These are phyloP conservation scores for Kodamaea kaohsiungensis DNA, from an alignment of 805 yeast species.

Conservation along the genomic window DNA sequence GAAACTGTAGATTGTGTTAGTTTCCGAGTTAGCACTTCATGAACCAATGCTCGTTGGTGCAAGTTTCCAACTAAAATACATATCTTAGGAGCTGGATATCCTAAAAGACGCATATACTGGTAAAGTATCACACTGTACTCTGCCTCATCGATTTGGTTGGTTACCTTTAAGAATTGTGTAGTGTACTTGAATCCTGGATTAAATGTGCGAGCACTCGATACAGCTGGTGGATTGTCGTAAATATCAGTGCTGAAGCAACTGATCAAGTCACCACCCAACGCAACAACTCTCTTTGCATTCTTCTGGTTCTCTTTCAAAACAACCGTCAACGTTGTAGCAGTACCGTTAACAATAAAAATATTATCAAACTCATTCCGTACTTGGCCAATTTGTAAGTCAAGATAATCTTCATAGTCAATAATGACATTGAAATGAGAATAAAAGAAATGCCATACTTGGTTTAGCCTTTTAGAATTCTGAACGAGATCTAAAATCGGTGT, in stretches of 20 bases:
- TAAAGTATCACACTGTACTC: slow-evolving; percentile 46
- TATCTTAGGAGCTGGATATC: slow-evolving; percentile 40
- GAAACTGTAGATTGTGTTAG: background rate
- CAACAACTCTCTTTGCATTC: slow-evolving; percentile 5
- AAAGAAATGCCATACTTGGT: slow-evolving; percentile 11
- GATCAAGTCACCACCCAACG: slow-evolving; percentile 12
- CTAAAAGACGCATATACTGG: slow-evolving; percentile 46
- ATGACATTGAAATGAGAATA: slow-evolving; percentile 9
- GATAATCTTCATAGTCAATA: slow-evolving; percentile 13
- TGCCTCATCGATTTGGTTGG: slow-evolving; percentile 35
- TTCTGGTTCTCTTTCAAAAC: slow-evolving; percentile 1
- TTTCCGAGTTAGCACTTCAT: slow-evolving; percentile 34
- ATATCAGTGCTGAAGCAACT: slow-evolving; percentile 2
- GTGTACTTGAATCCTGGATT: slow-evolving; percentile 14
- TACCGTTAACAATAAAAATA: slow-evolving; percentile 10
- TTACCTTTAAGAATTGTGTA: slow-evolving; percentile 13
- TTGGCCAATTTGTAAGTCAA: background rate
- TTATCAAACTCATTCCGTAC: slow-evolving; percentile 8
- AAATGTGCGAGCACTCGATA: background rate
- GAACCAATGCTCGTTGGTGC: slow-evolving; percentile 43
- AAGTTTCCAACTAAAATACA: slow-evolving; percentile 42
- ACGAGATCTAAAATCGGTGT: slow-evolving; percentile 10
- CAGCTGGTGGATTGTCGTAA: slow-evolving; percentile 2
- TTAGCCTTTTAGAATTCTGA: background rate
- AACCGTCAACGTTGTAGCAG: slow-evolving; percentile 4